These are phyloP conservation scores for Phytophthora pluvialis DNA, from an alignment of 352 stramenopile species.

Conservation along the genomic window DNA sequence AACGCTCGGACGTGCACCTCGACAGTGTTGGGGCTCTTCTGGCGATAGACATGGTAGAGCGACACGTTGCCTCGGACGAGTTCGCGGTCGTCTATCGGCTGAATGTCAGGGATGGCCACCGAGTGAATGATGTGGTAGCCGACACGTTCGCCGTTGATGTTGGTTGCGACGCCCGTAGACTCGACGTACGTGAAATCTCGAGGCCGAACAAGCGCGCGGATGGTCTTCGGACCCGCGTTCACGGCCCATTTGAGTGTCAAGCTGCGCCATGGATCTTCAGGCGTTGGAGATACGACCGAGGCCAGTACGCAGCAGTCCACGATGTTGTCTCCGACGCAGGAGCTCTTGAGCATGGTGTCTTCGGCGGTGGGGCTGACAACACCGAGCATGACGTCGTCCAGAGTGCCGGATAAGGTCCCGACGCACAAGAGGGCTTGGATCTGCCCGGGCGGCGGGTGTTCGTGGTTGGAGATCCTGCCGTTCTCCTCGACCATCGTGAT, in stretches of 20 bases:
- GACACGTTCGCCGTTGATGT: constrained; percentile 39
- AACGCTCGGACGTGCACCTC: constrained; percentile 43
- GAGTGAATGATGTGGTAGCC: constrained; percentile 48
- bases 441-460: constrained; percentile 3
- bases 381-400: constrained; percentile 45
- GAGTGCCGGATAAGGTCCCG: constrained; percentile 36
- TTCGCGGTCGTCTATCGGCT: constrained; percentile 24
- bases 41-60: constrained; percentile 39
- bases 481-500: constrained; percentile 14
- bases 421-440: constrained; percentile 28
- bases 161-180: constrained; percentile 38
- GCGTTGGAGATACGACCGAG: constrained; percentile 16
- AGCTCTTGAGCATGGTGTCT: constrained; percentile 38
- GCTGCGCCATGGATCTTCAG: constrained; percentile 35
- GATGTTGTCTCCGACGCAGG: constrained; percentile 36
- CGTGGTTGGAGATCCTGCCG: constrained; percentile 5
- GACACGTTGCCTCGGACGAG: constrained; percentile 44
- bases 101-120: constrained; percentile 25
- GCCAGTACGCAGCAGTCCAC: constrained; percentile 39
- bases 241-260: constrained; percentile 45
- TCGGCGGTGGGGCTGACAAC: constrained; percentile 31
- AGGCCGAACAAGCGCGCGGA: constrained; percentile 38
- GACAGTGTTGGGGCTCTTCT: constrained; percentile 38
- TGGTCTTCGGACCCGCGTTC: constrained; percentile 22
- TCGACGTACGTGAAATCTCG: constrained; percentile 54